phyloP scores from a whole-genome alignment of 1,139 yeast species.

The Citeromyces siamensis region DNA sequence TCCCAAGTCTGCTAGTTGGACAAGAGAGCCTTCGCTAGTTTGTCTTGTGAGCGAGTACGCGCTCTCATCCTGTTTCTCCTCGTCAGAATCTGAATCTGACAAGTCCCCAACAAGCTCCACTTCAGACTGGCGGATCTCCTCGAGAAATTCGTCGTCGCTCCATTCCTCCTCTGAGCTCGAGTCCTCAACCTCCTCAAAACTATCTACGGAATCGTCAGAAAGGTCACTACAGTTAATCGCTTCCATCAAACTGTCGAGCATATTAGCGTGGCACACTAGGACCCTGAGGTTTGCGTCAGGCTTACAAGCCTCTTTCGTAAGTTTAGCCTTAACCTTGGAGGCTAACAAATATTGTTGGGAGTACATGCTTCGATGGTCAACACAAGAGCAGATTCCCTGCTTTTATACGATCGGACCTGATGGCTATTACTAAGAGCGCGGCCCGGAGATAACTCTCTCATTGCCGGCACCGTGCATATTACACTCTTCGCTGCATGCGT shows the following conservation, averaged over 20 bases:
- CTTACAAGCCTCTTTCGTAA: constrained; percentile 52
- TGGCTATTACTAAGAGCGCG: no score
- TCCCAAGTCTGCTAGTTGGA: background rate
- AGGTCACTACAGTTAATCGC: no score
- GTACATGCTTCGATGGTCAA: constrained; percentile 1
- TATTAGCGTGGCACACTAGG: constrained; percentile 65
- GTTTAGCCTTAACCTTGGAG: constrained; percentile 53
- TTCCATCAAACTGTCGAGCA: constrained; percentile 60
- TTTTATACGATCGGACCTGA: no score
- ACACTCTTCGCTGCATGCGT: no score
- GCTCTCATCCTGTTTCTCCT: no score
- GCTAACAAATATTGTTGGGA: constrained; percentile 39
- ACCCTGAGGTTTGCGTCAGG: constrained; percentile 48
- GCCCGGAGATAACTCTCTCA: no score
- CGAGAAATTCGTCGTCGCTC: constrained; percentile 2
- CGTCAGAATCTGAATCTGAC: background rate
- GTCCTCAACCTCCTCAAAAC: background rate
- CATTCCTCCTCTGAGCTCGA: background rate
- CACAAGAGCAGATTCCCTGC: no score
- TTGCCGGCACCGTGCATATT: no score
- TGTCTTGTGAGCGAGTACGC: background rate
- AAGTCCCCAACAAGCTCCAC: background rate
- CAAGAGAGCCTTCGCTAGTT: background rate
- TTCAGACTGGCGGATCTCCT: no score
- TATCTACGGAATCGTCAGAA: no score